Base-by-base conservation (phyloP, 768 basidiomycete genomes). In the Plicaturopsis crispa region DNA sequence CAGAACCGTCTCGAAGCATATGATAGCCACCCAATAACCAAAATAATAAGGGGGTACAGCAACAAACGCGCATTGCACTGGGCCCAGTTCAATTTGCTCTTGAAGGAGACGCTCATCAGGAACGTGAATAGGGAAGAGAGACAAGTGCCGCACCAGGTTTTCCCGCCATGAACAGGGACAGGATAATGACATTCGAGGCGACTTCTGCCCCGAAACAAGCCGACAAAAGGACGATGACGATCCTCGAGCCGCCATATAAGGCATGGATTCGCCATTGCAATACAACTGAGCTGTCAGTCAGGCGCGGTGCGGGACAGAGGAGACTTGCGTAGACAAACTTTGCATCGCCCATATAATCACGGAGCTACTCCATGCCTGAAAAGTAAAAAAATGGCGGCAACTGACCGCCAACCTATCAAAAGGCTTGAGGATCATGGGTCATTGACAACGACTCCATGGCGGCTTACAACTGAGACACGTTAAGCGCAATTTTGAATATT, bases 11-110 rank as follows among this genome's bases (percentile, higher is more conserved):
- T 61, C 57, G 26, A 61, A 56, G 21, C 45, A 33, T 14, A 59
- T 40, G n/a, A 61, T 45, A 8, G 56, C 53, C 17, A 61, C 30
- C 57, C 57, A 59, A 33, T 56, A 54, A 5, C 51, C 39, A 23
- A 47, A 48, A 8, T 48, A 45, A 26, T 46, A 51, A 6, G 42
- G 35, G 14, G 56, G 56, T 14, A 53, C 26, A 20, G 38, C 31
- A 14, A 33, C 21, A 12, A 21, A 20, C 12, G 23, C 31, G 23
- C 49, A n/a, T n/a, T n/a, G n/a, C n/a, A n/a, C n/a, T n/a, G n/a
- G n/a, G n/a, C n/a, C n/a, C n/a, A n/a, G n/a, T n/a, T n/a, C n/a
- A n/a, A n/a, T n/a, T n/a, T n/a, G n/a, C n/a, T n/a, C n/a, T n/a
- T n/a, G n/a, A n/a, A n/a, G n/a, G n/a, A 50, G n/a, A 46, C 39